Evolutionary conservation across 2,329 filamentous ascomycete genomes (phyloP).

Genomic region (Pyricularia pennisetigena): DNA sequence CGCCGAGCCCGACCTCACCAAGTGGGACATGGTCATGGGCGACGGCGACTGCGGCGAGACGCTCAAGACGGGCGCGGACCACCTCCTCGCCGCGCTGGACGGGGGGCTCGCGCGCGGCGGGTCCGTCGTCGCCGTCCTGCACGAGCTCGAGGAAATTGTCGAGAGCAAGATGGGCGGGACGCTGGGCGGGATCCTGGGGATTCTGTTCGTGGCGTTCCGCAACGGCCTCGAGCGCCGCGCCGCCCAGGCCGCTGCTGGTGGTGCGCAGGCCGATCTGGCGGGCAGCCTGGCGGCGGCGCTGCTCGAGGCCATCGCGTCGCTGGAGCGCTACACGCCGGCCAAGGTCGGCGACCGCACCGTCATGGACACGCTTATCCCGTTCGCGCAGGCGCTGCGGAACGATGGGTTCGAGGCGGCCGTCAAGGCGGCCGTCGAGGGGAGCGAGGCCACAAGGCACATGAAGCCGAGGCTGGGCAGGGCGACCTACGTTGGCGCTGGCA

Average conservation of each 20-base stretch:
- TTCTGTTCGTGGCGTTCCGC: constrained; percentile 30
- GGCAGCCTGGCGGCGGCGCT: constrained; percentile 34
- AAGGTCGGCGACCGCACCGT: constrained; percentile 46
- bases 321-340: constrained; percentile 43
- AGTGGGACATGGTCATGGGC: constrained; percentile 53
- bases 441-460: constrained; percentile 55
- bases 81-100: constrained; percentile 34
- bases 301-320: constrained; percentile 30
- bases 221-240: constrained; percentile 25
- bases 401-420: constrained; percentile 43
- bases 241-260: constrained; percentile 10
- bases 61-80: constrained; percentile 40
- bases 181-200: constrained; percentile 41
- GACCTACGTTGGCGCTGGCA: constrained; percentile 53
- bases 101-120: constrained; percentile 16
- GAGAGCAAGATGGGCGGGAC: constrained; percentile 45
- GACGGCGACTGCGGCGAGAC: constrained; percentile 60
- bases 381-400: constrained; percentile 32
- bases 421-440: constrained; percentile 46
- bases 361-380: constrained; percentile 47
- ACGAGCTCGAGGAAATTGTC: constrained; percentile 34
- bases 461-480: constrained; percentile 56
- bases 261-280: constrained; percentile 8
- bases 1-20: constrained; percentile 53
- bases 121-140: constrained; percentile 31